Percentiles rank a stretch among this genome's conserved stretches.
Evolutionary conservation across 2,329 filamentous ascomycete genomes (phyloP).

Genomic region (Hypomyces perniciosus): DNA sequence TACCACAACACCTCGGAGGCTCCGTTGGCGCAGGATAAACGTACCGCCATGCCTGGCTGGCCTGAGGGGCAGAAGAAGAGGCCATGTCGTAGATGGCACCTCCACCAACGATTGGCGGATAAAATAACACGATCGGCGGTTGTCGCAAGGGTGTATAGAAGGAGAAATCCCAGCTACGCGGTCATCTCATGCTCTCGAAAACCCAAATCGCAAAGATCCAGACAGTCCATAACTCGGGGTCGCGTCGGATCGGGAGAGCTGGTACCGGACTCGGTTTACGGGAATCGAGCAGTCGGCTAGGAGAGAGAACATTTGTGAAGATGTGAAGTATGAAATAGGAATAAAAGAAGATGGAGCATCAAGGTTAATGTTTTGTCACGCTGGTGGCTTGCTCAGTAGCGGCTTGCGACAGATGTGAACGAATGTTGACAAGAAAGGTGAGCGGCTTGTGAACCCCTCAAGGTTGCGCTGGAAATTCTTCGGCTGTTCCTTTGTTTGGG

Average conservation of each 20-base stretch:
- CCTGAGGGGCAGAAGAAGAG: constrained; percentile 20
- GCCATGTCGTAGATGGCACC: constrained; percentile 8
- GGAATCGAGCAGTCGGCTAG: constrained; percentile 29
- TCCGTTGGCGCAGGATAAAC: constrained; percentile 14
- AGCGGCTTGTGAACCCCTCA: constrained; percentile 17
- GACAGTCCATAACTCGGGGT: constrained; percentile 30
- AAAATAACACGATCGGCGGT: neutral
- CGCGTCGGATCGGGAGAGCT: constrained; percentile 21
- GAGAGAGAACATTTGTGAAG: constrained; percentile 32
- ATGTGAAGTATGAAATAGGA: constrained; percentile 14
- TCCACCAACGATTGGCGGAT: neutral
- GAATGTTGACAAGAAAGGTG: constrained; percentile 12
- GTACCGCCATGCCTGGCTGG: constrained; percentile 36
- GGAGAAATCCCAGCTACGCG: constrained; percentile 20
- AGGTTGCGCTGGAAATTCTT: constrained; percentile 17
- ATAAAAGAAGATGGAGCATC: constrained; percentile 1
- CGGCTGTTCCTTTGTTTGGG: constrained; percentile 10
- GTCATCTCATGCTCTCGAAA: constrained; percentile 31
- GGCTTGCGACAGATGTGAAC: constrained; percentile 12
- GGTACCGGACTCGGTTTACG: constrained; percentile 30
- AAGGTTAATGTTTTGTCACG: constrained; percentile 1
- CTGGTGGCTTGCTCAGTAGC: constrained; percentile 5
- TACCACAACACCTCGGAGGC: too few species aligned
- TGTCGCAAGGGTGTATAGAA: constrained; percentile 2
- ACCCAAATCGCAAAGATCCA: constrained; percentile 23